Evolutionary conservation across 2,329 filamentous ascomycete genomes (phyloP), one percentile per base, ranked within the genome.

Genomic region (Magnaporthales sp.): DNA sequence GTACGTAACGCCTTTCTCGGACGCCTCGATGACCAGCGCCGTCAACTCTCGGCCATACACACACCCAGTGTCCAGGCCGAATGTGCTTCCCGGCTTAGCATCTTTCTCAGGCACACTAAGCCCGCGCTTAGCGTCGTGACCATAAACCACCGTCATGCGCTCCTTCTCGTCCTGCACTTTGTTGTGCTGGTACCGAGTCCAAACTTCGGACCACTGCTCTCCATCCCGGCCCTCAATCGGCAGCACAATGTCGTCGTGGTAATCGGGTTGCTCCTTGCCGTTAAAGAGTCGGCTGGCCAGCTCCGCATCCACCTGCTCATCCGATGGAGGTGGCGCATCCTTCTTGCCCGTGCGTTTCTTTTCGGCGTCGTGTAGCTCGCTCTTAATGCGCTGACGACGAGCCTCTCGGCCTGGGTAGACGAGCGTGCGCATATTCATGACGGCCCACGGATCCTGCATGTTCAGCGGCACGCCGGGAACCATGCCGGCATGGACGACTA

Each of bases 351-450:
- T 67, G 19, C 66, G 67, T 30, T 67, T 66, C 66, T 67, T 68
- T 56, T 70, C 68, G 46, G 71, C 66, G 71, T 77, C 69, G 72
- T 80, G 76, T 30, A 78, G 75, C 27, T 77, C 73, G 65, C 75
- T 73, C 31, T 74, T 75, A 7, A 73, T 69, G 10, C 68, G 69
- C 29, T 69, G 67, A 9, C 70, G 67, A 27, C 71, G 88, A 13
- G 86, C 78, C 68, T 86, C 83, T 11, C 88, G 11, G 82, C 78
- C 60, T 22, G 88, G 78, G 70, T 81, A 83, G 70, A 91, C 83
- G 66, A 97, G 85, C 7, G 88, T 91, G 67, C 93, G 88, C 91
- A 99, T 96, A 74, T 92, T 95, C 93, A 97, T 97, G 56, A 91
- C 90, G 65, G 90, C 89, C 76, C 86, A 88, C 0, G 93, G 90